These are phyloP conservation scores for Reticulascus tulasneorum DNA, from an alignment of 2,329 filamentous ascomycete genomes.

Conservation along the genomic window DNA sequence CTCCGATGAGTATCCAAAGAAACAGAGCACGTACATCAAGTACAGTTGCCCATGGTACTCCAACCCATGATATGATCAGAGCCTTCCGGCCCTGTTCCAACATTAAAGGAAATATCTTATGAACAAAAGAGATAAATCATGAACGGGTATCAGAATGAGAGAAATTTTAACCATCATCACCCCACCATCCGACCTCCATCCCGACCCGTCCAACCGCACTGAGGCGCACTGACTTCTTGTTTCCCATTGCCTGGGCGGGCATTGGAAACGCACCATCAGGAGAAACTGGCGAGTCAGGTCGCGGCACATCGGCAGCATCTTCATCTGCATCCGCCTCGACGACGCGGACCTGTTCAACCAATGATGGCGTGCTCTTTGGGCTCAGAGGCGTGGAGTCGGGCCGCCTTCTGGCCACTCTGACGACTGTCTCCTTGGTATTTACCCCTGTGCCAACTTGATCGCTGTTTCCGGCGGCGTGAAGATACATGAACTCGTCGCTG, in stretches of 20 bases:
- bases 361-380: neutral
- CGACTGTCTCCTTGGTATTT: slow-evolving; percentile 2
- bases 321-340: slow-evolving; percentile 18
- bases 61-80: no score
- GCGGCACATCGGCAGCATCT: slow-evolving; percentile 24
- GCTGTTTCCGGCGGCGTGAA: neutral
- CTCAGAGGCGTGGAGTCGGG: slow-evolving; percentile 8
- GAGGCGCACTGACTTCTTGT: slow-evolving; percentile 37
- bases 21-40: no score
- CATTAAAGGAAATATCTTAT: no score
- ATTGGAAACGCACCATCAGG: slow-evolving; percentile 4
- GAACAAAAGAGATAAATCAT: slow-evolving; percentile 12
- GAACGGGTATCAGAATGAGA: slow-evolving; percentile 15
- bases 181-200: slow-evolving; percentile 32
- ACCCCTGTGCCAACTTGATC: neutral
- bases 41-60: no score
- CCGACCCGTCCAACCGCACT: slow-evolving; percentile 33
- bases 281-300: slow-evolving; percentile 32
- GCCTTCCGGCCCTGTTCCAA: no score
- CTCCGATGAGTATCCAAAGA: no score
- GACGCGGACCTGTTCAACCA: slow-evolving; percentile 1
- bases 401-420: slow-evolving; percentile 4
- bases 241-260: slow-evolving; percentile 16
- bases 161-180: slow-evolving; percentile 28
- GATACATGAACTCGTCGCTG: slow-evolving; percentile 2